phyloP scores from a whole-genome alignment of 139 green algal genomes.

The Coelastrella sp. region DNA sequence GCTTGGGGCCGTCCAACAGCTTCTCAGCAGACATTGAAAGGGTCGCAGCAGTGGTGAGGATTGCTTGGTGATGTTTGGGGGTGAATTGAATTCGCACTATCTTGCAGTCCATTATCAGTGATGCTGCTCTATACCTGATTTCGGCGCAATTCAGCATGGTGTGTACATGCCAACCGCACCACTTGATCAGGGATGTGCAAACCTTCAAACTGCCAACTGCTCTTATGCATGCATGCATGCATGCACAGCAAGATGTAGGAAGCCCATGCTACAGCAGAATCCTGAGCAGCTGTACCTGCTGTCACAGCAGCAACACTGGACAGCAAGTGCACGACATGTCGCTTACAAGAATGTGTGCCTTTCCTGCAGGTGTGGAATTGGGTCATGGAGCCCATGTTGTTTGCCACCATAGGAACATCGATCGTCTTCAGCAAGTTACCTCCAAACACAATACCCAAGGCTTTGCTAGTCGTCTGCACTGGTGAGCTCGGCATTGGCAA shows the following conservation, averaged over 20 bases:
- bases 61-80: background rate
- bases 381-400: constrained; percentile 83
- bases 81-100: no score
- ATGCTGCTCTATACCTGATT: no score
- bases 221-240: no score
- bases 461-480: constrained; percentile 68
- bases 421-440: constrained; percentile 71
- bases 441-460: constrained; percentile 63
- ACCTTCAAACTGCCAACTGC: no score
- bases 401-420: constrained; percentile 81
- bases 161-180: no score
- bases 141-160: no score
- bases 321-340: constrained; percentile 5
- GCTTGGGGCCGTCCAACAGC: constrained; percentile 45
- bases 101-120: no score
- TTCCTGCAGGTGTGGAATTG: constrained; percentile 65
- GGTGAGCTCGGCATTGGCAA: no score
- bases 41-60: constrained; percentile 32
- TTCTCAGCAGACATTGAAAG: constrained; percentile 48
- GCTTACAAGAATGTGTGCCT: background rate
- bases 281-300: background rate
- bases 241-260: no score
- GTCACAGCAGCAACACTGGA: background rate
- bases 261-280: no score
- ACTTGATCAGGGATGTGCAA: no score